These are phyloP conservation scores for Cladorrhinum sp. DNA, from an alignment of 2,329 filamentous ascomycete genomes.

Conservation along the genomic window DNA sequence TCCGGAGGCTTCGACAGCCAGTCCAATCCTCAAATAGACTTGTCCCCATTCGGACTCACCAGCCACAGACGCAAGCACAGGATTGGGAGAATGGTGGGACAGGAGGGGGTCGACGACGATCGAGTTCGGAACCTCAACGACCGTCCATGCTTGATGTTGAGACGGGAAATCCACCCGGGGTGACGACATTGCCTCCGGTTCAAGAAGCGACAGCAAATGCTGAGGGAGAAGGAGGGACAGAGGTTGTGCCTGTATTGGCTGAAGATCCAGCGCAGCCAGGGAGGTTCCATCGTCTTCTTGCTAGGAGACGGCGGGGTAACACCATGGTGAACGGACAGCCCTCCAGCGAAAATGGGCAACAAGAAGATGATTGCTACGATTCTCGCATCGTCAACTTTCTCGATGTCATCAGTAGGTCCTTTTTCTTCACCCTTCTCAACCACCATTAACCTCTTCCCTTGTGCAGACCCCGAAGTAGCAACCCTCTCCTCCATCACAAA, in stretches of 20 bases:
- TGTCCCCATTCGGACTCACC: background rate
- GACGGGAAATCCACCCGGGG: background rate
- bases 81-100: background rate
- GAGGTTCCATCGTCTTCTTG: constrained; percentile 1
- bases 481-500: constrained; percentile 83
- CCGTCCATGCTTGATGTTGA: constrained; percentile 6
- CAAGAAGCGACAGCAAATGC: background rate
- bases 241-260: background rate
- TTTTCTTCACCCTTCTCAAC: background rate
- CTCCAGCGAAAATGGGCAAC: background rate
- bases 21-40: constrained; percentile 2
- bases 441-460: background rate
- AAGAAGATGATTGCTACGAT: constrained; percentile 28
- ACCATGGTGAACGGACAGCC: background rate
- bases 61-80: constrained; percentile 2
- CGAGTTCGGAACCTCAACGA: constrained; percentile 28
- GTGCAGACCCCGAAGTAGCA: constrained; percentile 73
- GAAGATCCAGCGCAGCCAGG: background rate
- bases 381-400: constrained; percentile 32
- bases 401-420: constrained; percentile 30
- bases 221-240: background rate
- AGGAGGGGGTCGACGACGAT: constrained; percentile 21
- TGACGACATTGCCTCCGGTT: constrained; percentile 3
- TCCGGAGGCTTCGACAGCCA: constrained; percentile 19
- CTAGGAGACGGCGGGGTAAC: background rate